phyloP scores from a whole-genome alignment of 345 rosid genomes.

The Aquilaria yunnanensis region DNA sequence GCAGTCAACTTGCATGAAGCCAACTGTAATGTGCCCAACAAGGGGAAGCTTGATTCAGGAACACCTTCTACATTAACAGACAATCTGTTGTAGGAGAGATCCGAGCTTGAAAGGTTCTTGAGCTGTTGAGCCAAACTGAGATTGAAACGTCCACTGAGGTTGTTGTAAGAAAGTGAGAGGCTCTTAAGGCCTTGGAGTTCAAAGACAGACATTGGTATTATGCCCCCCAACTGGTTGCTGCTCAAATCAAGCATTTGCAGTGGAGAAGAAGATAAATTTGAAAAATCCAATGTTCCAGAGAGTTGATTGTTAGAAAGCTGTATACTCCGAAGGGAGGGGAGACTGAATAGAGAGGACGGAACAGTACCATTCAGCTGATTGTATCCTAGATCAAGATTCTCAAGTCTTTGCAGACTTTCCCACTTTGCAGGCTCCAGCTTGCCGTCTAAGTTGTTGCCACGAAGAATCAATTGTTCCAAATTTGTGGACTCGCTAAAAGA shows the following conservation, averaged over 20 bases:
- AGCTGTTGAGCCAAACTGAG: conserved; percentile 20
- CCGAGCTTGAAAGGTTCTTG: conserved; percentile 19
- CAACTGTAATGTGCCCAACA: conserved; percentile 18
- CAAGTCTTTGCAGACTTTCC: conserved; percentile 24
- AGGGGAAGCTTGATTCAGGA: conserved; percentile 5
- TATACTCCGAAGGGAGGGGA: conserved; percentile 10
- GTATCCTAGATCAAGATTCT: conserved; percentile 13
- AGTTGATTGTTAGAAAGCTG: conserved; percentile 26
- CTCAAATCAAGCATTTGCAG: conserved; percentile 30
- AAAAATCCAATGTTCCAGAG: conserved; percentile 8
- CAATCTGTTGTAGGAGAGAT: conserved; percentile 39
- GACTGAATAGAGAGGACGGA: conserved; percentile 15
- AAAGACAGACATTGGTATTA: conserved; percentile 14
- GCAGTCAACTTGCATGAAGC: conserved; percentile 34
- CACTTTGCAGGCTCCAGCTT: conserved; percentile 14
- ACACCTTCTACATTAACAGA: conserved; percentile 6
- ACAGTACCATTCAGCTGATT: conserved; percentile 32
- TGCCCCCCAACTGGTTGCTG: conserved; percentile 29
- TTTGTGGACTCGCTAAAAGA: conserved; percentile 16
- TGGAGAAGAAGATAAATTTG: neutral
- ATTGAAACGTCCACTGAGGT: conserved; percentile 25
- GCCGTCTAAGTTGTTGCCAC: conserved; percentile 25
- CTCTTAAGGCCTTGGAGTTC: conserved; percentile 14
- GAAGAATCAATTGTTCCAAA: conserved; percentile 19
- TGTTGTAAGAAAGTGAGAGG: conserved; percentile 40